Conservation (phyloP, 306 rosid genomes). For the Castanea mollissima region DNA sequence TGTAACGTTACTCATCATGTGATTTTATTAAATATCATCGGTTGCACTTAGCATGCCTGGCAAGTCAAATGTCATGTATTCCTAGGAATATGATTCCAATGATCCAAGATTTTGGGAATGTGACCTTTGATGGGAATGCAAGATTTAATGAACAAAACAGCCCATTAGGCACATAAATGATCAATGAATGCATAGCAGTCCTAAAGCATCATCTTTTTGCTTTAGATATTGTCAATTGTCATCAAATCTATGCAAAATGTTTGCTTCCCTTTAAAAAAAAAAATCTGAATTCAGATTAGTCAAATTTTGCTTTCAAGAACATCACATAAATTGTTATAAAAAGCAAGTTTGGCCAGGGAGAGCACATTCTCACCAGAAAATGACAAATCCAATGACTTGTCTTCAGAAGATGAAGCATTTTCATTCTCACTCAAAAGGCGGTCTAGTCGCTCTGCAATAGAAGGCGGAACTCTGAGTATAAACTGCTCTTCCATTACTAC, state of each 20-base stretch:
- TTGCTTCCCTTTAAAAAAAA: too few relatives aligned
- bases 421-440: constrained; percentile 44
- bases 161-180: neutral
- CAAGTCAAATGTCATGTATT: too few relatives aligned
- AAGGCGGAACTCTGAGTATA: constrained; percentile 54
- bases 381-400: constrained; percentile 46
- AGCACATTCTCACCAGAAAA: constrained; percentile 33
- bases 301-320: neutral
- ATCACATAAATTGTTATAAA: neutral
- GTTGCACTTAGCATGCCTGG: too few relatives aligned
- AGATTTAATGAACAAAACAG: neutral
- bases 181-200: neutral
- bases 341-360: neutral
- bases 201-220: too few relatives aligned
- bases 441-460: constrained; percentile 55
- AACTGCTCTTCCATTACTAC: constrained; percentile 62
- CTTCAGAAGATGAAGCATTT: constrained; percentile 42
- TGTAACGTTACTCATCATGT: neutral
- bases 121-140: too few relatives aligned
- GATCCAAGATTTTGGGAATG: too few relatives aligned
- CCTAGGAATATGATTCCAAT: too few relatives aligned
- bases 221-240: too few relatives aligned
- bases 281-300: neutral
- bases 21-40: too few relatives aligned
- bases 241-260: too few relatives aligned